Evolutionary conservation across 108 stramenopile genomes (phyloP).

Genomic region (Poteriospumella lacustris): DNA sequence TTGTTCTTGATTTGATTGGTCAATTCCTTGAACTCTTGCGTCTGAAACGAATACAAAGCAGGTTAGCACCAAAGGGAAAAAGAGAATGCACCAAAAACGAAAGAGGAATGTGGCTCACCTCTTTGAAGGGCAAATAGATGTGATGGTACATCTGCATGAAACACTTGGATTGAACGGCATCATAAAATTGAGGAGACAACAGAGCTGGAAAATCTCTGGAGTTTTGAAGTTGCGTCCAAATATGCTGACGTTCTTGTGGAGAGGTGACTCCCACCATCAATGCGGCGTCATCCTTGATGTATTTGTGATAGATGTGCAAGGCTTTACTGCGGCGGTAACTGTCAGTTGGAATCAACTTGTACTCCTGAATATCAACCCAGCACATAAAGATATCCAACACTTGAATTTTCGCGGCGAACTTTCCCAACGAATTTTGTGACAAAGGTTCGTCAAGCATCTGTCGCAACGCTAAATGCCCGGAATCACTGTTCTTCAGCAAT

Average conservation of each 20-base stretch:
- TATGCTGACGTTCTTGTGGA: conserved; percentile 29
- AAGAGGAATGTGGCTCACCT: too few relatives aligned
- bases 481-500: background rate
- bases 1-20: background rate
- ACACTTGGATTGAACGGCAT: conserved; percentile 36
- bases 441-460: conserved; percentile 47
- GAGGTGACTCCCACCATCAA: conserved; percentile 35
- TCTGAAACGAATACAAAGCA: too few relatives aligned
- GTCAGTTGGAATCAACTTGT: conserved; percentile 45
- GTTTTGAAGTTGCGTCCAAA: background rate
- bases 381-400: conserved; percentile 51
- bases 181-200: conserved; percentile 26
- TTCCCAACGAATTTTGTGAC: conserved; percentile 49
- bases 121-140: conserved; percentile 34
- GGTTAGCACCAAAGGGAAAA: too few relatives aligned
- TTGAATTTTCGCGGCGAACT: conserved; percentile 46
- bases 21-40: conserved; percentile 32
- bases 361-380: conserved; percentile 55
- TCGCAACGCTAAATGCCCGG: conserved; percentile 40
- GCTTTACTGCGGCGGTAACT: conserved; percentile 49
- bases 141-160: conserved; percentile 37
- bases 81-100: too few relatives aligned
- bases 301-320: conserved; percentile 54
- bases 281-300: conserved; percentile 41
- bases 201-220: conserved; percentile 9